These are phyloP conservation scores for Komagataella ulmi DNA, from an alignment of 805 yeast genomes.

Conservation along the genomic window DNA sequence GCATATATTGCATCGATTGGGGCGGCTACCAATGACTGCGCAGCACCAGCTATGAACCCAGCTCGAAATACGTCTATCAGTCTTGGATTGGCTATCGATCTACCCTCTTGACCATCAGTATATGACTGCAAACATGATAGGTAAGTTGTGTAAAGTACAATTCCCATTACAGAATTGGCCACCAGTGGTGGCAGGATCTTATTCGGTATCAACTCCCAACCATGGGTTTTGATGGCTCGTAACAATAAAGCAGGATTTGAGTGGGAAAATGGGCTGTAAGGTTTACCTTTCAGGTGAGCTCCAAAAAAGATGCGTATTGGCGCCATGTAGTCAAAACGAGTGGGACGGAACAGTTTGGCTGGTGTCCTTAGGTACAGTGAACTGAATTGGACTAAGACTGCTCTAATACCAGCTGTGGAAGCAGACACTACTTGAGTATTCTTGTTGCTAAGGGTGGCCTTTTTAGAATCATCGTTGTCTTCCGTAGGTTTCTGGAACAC, in stretches of 20 bases:
- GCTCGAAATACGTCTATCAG: constrained; percentile 57
- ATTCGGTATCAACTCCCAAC: constrained; percentile 81
- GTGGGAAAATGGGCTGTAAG: constrained; percentile 52
- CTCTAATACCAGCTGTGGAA: constrained; percentile 77
- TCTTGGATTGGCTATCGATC: constrained; percentile 10
- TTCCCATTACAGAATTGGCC: constrained; percentile 83
- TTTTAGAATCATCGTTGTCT: background rate
- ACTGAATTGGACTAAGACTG: constrained; percentile 66
- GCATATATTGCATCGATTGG: constrained; percentile 88
- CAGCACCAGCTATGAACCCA: constrained; percentile 77
- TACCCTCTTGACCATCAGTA: constrained; percentile 10
- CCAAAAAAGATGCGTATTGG: constrained; percentile 41
- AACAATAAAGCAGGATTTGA: constrained; percentile 66
- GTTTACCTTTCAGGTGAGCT: constrained; percentile 29
- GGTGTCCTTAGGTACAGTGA: constrained; percentile 70
- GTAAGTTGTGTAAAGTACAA: constrained; percentile 76
- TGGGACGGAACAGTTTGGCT: constrained; percentile 79
- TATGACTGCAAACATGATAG: constrained; percentile 35
- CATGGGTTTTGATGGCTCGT: constrained; percentile 60
- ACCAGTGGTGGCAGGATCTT: constrained; percentile 77
- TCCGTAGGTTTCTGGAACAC: background rate
- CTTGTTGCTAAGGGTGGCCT: constrained; percentile 18
- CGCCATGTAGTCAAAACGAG: constrained; percentile 77
- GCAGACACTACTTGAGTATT: constrained; percentile 53
- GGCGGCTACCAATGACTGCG: constrained; percentile 84